Conservation (phyloP, 2,329 filamentous ascomycete species). For the Colletotrichum gloeosporioides region DNA sequence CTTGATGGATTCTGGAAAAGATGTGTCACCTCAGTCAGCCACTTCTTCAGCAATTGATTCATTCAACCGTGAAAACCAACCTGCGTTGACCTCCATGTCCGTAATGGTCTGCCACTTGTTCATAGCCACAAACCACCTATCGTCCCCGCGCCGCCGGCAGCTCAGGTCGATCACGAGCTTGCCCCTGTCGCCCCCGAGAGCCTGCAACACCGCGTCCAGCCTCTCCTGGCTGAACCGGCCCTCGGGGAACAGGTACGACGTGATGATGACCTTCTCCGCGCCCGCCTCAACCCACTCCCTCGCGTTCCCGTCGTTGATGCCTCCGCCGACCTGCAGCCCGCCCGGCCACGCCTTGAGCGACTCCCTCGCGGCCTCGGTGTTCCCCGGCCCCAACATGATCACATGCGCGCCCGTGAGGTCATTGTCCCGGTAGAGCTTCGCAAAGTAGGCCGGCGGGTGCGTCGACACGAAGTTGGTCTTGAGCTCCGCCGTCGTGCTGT, state of each 20-base stretch:
- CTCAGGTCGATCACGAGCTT: slow-evolving; percentile 96
- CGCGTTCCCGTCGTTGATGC: slow-evolving; percentile 87
- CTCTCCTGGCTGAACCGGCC: slow-evolving; percentile 81
- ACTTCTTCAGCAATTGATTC: not conserved
- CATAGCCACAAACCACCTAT: slow-evolving; percentile 96
- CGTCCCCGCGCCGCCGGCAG: slow-evolving; percentile 75
- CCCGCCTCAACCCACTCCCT: slow-evolving; percentile 84
- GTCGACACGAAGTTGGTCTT: slow-evolving; percentile 93
- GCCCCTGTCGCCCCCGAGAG: slow-evolving; percentile 74
- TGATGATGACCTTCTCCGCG: slow-evolving; percentile 95
- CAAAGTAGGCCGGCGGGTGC: slow-evolving; percentile 82
- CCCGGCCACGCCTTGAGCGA: slow-evolving; percentile 80
- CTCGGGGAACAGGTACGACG: slow-evolving; percentile 89
- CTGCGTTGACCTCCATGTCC: slow-evolving; percentile 90
- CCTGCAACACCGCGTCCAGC: slow-evolving; percentile 74
- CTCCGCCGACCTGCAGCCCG: slow-evolving; percentile 90
- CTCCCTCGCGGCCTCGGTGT: slow-evolving; percentile 79
- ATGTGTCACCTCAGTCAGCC: not conserved
- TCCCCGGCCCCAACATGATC: slow-evolving; percentile 93
- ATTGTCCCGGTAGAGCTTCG: slow-evolving; percentile 79
- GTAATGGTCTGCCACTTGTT: slow-evolving; percentile 99
- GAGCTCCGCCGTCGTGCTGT: slow-evolving; percentile 67
- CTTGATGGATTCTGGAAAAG: slow-evolving; percentile 74
- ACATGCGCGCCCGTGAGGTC: slow-evolving; percentile 83
- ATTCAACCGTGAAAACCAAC: slow-evolving; percentile 37